Evolutionary conservation across 345 rosid species (phyloP).

Genomic region (Melaleuca alternifolia): DNA sequence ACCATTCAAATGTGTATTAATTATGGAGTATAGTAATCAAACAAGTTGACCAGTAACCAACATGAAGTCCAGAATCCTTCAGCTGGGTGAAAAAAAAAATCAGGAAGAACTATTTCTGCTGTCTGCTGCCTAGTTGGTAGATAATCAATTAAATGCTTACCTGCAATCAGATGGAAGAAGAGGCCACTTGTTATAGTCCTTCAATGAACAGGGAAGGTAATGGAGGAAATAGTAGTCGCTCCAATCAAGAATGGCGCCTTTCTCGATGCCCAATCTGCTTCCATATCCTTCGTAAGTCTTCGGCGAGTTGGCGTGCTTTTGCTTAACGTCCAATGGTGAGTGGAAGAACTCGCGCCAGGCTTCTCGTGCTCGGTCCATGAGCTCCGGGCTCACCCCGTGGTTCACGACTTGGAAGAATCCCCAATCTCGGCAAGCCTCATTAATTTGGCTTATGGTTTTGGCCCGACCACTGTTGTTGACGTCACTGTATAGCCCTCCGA

Average conservation of each 20-base stretch:
- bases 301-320: constrained; percentile 58
- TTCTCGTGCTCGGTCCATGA: constrained; percentile 58
- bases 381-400: constrained; percentile 57
- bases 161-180: constrained; percentile 48
- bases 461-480: constrained; percentile 5
- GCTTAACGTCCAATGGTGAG: constrained; percentile 55
- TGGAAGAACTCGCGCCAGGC: constrained; percentile 78
- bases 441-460: constrained; percentile 15
- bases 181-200: constrained; percentile 83
- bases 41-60: neutral
- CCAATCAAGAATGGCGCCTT: constrained; percentile 94
- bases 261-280: constrained; percentile 72
- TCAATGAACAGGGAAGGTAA: constrained; percentile 40
- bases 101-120: neutral
- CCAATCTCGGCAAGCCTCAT: constrained; percentile 69
- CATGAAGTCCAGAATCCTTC: neutral
- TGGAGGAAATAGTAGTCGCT: constrained; percentile 86
- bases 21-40: neutral
- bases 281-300: constrained; percentile 91
- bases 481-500: constrained; percentile 24
- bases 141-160: constrained; percentile 2
- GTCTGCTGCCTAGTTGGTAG: neutral
- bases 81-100: neutral
- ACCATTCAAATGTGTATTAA: neutral
- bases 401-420: constrained; percentile 86